Percentiles rank a stretch among this genome's conserved stretches.
Conservation (phyloP, 768 basidiomycete genomes). For the Floccularia luteovirens region DNA sequence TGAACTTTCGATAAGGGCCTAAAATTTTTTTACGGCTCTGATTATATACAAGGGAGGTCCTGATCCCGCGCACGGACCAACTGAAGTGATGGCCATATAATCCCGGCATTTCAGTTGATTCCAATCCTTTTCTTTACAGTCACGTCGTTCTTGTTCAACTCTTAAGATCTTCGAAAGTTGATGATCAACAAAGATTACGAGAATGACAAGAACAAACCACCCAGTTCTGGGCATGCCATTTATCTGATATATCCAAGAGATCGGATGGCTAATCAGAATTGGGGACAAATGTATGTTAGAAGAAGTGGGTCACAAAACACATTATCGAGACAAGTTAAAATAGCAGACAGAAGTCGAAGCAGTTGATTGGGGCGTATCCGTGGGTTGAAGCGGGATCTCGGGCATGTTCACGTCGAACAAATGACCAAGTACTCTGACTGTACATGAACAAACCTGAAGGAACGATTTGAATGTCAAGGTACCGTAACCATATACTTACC, state of each 20-base stretch:
- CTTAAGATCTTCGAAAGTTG: no score
- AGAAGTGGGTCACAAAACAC: background rate
- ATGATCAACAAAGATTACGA: constrained; percentile 14
- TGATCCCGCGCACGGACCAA: constrained; percentile 63
- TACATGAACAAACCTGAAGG: no score
- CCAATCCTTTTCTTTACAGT: constrained; percentile 9
- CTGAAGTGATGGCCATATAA: constrained; percentile 11
- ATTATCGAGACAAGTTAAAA: background rate
- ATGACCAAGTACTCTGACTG: no score
- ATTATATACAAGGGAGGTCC: constrained; percentile 13
- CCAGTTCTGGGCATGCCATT: constrained; percentile 71
- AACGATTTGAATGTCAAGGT: no score
- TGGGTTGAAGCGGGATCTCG: no score
- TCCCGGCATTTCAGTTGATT: constrained; percentile 8
- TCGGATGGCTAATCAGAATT: constrained; percentile 66
- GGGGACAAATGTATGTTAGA: constrained; percentile 44
- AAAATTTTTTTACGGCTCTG: background rate
- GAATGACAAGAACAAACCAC: constrained; percentile 41
- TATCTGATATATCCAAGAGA: constrained; percentile 34
- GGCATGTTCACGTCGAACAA: no score
- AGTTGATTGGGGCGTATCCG: no score
- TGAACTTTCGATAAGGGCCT: constrained; percentile 55
- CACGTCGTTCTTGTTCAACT: constrained; percentile 5
- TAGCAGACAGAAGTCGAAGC: no score
- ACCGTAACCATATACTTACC: no score